Evolutionary conservation across 805 yeast species (phyloP).

Genomic region (Ogataea methanolica): DNA sequence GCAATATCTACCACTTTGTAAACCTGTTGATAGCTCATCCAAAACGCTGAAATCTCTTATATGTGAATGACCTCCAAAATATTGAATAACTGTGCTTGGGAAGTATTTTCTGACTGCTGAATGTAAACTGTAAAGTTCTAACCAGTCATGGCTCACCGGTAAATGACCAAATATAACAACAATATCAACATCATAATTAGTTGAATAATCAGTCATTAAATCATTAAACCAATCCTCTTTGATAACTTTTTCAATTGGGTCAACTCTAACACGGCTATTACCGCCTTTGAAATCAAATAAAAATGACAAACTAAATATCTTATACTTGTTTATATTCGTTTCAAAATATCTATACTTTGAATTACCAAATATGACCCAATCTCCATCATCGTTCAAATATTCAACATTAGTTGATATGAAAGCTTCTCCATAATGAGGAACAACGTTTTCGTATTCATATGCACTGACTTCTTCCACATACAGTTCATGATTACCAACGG

Average conservation of each 20-base stretch:
- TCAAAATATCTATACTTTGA: conserved; percentile 56
- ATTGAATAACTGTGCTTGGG: conserved; percentile 68
- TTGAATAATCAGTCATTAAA: conserved; percentile 29
- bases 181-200: conserved; percentile 48
- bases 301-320: conserved; percentile 70
- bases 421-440: conserved; percentile 52
- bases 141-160: conserved; percentile 59
- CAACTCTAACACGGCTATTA: conserved; percentile 60
- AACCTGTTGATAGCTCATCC: conserved; percentile 64
- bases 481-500: conserved; percentile 90
- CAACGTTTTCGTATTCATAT: conserved; percentile 61
- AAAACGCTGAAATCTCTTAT: conserved; percentile 74
- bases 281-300: conserved; percentile 67
- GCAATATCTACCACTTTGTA: conserved; percentile 92
- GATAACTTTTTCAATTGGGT: conserved; percentile 51
- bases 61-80: conserved; percentile 94
- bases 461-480: conserved; percentile 60
- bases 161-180: conserved; percentile 75
- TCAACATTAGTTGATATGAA: conserved; percentile 76
- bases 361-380: conserved; percentile 63
- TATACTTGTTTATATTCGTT: conserved; percentile 48
- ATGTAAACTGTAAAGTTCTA: conserved; percentile 47
- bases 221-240: conserved; percentile 62
- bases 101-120: conserved; percentile 47
- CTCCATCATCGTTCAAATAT: conserved; percentile 37